Conservation (phyloP, 176 grass and related monocot species). For the Carex pumila region DNA sequence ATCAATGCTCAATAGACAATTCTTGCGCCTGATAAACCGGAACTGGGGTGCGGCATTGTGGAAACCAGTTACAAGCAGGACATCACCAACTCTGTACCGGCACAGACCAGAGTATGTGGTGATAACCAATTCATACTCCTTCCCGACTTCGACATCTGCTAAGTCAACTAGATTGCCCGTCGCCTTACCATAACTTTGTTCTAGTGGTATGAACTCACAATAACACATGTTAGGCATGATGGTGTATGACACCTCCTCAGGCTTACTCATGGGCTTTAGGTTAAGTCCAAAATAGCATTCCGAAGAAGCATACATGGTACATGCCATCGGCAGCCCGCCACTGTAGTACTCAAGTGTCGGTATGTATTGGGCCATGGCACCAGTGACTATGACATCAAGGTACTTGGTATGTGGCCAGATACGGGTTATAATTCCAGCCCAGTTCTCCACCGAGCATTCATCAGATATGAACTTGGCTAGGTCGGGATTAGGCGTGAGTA, state of each 20-base stretch:
- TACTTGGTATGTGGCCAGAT: slow-evolving; percentile 96
- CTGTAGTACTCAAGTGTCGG: slow-evolving; percentile 89
- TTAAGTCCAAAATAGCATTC: slow-evolving; percentile 99
- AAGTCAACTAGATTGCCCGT: slow-evolving; percentile 46
- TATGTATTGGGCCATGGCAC: slow-evolving; percentile 97
- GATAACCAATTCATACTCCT: slow-evolving; percentile 88
- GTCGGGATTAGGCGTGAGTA: slow-evolving; percentile 30
- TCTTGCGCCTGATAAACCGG: slow-evolving; percentile 78
- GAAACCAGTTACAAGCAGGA: slow-evolving; percentile 61
- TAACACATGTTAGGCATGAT: slow-evolving; percentile 99
- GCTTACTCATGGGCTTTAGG: slow-evolving; percentile 81
- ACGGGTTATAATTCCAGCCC: slow-evolving; percentile 65
- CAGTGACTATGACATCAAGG: slow-evolving; percentile 97
- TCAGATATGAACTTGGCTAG: slow-evolving; percentile 49
- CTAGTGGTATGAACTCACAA: slow-evolving; percentile 83
- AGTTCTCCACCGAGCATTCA: slow-evolving; percentile 50
- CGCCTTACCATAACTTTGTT: slow-evolving; percentile 23
- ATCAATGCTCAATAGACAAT: slow-evolving; percentile 88
- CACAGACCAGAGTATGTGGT: slow-evolving; percentile 86
- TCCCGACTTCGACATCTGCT: slow-evolving; percentile 57
- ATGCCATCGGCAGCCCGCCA: slow-evolving; percentile 74
- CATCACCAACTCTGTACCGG: slow-evolving; percentile 81
- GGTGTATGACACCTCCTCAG: slow-evolving; percentile 83
- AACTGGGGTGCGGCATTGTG: slow-evolving; percentile 89
- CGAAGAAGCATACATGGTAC: slow-evolving; percentile 96